These are phyloP conservation scores for Carex kokanica DNA, from an alignment of 176 grass and related monocot species.

Conservation along the genomic window DNA sequence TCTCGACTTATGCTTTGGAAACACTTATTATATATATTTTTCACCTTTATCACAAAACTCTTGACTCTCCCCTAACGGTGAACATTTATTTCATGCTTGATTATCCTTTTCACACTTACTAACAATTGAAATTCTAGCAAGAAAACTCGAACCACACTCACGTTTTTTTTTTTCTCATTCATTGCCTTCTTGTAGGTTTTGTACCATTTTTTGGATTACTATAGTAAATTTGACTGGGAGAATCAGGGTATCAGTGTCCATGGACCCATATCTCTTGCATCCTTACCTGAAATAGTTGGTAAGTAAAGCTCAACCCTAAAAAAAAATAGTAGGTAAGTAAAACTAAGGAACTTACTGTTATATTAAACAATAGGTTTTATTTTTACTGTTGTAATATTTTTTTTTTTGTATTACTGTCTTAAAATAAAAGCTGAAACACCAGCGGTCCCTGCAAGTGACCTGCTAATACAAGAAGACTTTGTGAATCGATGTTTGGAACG, in stretches of 20 bases:
- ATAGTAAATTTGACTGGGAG: constrained; percentile 96
- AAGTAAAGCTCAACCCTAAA: constrained; percentile 30
- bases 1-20: constrained; percentile 96
- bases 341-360: constrained; percentile 24
- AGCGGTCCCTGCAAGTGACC: constrained; percentile 39
- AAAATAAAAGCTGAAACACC: constrained; percentile 44
- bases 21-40: constrained; percentile 74
- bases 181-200: constrained; percentile 57
- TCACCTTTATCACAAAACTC: constrained; percentile 58
- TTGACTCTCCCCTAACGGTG: constrained; percentile 73
- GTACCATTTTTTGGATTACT: constrained; percentile 89
- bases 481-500: constrained; percentile 38
- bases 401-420: constrained; percentile 18
- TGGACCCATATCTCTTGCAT: constrained; percentile 66
- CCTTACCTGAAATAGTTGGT: constrained; percentile 74
- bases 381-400: constrained; percentile 25
- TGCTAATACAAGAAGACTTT: constrained; percentile 50
- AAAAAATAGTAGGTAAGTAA: constrained; percentile 60
- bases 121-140: neutral
- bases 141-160: neutral
- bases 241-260: constrained; percentile 65
- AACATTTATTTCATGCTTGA: constrained; percentile 24
- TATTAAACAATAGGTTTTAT: constrained; percentile 15
- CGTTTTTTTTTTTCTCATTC: neutral
- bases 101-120: constrained; percentile 10